Base-by-base conservation (phyloP, 768 basidiomycete genomes). In the Leucocoprinus birnbaumii region DNA sequence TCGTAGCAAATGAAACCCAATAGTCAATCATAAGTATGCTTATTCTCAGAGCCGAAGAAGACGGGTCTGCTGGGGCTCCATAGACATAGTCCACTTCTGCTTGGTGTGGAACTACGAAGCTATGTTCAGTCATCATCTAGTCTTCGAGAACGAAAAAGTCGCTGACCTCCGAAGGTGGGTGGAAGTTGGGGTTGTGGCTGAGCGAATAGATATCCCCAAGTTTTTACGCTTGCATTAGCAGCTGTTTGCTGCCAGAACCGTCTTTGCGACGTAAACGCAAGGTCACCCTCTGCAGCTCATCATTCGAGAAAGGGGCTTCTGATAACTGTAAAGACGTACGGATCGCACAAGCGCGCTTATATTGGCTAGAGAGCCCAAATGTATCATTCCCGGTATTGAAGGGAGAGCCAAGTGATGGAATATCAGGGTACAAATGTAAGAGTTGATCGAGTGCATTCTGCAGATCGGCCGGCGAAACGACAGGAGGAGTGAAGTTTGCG, bases 311-410 rank as follows among this genome's bases (percentile, higher is more conserved):
- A 43, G 41, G 52, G 50, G n/a, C 38, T 37, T 2, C n/a, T 44
- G 14, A 47, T 31, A 9, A 31, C 2, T 3, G 18, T 14, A 26
- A 41, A 46, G 48, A 7, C 62, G 34, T 26, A 71, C 73, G 44
- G 18, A 75, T 48, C 0, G 68, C 62, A 5, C 72, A 59, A 24
- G 56, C 60, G 3, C 71, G 68, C 56, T 74, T 71, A 60, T 62
- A 74, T 14, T 62, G 60, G 46, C 61, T 57, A 19, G 64, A 58
- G 10, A 75, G 59, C 0, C 77, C 77, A 57, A 78, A 80, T 0
- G 76, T 74, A 21, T 75, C 61, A 55, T 72, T 69, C 4, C 79
- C 77, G 1, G 78, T 80, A 13, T 66, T 68, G 58, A 71, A 81
- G 0, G 80, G 80, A n/a, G n/a, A n/a, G n/a, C n/a, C n/a, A n/a